Conservation (phyloP, 371 early-diverging fungal species). For the Mortierella sp. region DNA sequence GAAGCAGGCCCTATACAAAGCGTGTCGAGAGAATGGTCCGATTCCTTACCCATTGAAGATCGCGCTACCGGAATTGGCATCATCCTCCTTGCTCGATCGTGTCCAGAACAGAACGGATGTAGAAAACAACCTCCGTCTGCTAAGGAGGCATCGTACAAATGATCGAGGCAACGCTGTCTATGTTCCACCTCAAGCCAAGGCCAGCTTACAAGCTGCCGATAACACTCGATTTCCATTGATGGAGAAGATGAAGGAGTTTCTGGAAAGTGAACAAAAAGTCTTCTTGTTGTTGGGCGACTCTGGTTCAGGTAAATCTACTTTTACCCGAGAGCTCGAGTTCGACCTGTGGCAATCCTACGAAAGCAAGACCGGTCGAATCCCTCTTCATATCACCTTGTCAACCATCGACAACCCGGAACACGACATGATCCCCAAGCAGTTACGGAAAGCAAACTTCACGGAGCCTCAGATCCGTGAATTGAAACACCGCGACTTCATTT, state of each 20-base stretch:
- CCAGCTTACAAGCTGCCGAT: background rate
- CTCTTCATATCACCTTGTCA: slow-evolving; percentile 5
- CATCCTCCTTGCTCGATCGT: background rate
- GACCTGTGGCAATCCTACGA: slow-evolving; percentile 7
- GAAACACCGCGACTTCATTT: too few species aligned
- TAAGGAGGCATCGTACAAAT: background rate
- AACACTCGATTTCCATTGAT: background rate
- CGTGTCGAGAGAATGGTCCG: too few species aligned
- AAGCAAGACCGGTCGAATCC: background rate
- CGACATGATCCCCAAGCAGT: slow-evolving; percentile 11
- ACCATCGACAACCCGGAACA: slow-evolving; percentile 2
- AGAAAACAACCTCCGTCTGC: background rate
- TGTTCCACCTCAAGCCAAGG: slow-evolving; percentile 3
- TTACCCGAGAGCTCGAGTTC: slow-evolving; percentile 5
- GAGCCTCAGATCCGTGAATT: too few species aligned
- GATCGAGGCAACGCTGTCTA: background rate
- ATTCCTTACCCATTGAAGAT: too few species aligned
- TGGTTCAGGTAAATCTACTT: slow-evolving; percentile 7
- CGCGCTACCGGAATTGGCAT: too few species aligned
- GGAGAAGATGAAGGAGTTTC: slow-evolving; percentile 6
- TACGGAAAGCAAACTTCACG: background rate
- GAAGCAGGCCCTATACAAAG: too few species aligned
- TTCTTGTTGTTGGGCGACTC: slow-evolving; percentile 4
- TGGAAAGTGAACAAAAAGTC: slow-evolving; percentile 2
- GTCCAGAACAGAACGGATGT: background rate